Conservation (phyloP, 177 flowering plant genomes). For the Vitis hybrid region DNA sequence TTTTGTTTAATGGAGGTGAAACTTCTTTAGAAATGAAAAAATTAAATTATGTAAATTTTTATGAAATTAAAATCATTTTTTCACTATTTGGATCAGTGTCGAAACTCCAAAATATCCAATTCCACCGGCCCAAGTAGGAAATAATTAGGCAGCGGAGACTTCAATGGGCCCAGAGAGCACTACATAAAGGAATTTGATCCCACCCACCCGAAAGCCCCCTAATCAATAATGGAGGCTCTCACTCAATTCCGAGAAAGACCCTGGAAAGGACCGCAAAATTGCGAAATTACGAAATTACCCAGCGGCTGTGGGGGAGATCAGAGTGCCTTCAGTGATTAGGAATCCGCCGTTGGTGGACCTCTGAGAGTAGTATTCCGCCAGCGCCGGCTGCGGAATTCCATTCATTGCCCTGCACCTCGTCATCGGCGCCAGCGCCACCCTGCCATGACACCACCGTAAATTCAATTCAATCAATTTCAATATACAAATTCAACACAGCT, state of each 20-base stretch:
- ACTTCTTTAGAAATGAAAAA: no score
- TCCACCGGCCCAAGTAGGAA: no score
- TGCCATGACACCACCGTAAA: conserved; percentile 17
- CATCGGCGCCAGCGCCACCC: conserved; percentile 96
- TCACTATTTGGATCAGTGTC: no score
- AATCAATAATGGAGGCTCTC: neutral
- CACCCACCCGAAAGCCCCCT: no score
- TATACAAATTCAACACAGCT: neutral
- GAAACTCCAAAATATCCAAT: no score
- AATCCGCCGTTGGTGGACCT: conserved; percentile 82
- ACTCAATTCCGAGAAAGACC: neutral
- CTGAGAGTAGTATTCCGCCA: conserved; percentile 74
- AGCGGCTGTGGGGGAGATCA: conserved; percentile 60
- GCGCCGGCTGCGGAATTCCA: conserved; percentile 60
- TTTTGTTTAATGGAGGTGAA: no score
- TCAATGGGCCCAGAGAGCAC: neutral
- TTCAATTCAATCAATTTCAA: neutral
- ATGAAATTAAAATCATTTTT: no score
- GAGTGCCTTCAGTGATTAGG: conserved; percentile 83
- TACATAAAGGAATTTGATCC: neutral
- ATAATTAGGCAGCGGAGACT: neutral
- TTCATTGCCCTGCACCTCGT: conserved; percentile 86
- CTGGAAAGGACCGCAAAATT: neutral
- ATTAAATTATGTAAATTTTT: no score
- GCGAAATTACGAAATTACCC: conserved; percentile 54